Evolutionary conservation across 2,329 filamentous ascomycete species (phyloP).

Genomic region (Knoxdaviesia proteae): DNA sequence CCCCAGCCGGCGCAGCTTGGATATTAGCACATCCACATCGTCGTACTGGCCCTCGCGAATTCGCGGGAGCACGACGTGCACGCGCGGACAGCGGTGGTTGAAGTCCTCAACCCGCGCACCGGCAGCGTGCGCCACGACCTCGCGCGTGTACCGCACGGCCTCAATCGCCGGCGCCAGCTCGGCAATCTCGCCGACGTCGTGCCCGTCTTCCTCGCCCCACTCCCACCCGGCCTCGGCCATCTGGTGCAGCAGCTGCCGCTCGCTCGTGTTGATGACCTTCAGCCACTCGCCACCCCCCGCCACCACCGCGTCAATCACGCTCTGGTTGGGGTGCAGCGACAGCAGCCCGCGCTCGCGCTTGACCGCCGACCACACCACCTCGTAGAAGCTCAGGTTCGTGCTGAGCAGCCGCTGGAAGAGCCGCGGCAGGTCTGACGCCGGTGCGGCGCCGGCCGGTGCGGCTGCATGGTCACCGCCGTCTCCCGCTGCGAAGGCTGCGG

Average conservation of each 20-base stretch:
- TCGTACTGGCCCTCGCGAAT: conserved; percentile 10
- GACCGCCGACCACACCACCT: conserved; percentile 1
- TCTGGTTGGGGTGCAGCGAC: not conserved
- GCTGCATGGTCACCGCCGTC: too few relatives aligned
- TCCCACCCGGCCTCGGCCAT: conserved; percentile 20
- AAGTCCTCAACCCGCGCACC: conserved; percentile 11
- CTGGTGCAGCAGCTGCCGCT: conserved; percentile 15
- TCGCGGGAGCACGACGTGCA: conserved; percentile 15
- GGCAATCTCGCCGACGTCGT: conserved; percentile 14
- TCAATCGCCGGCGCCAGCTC: conserved; percentile 10
- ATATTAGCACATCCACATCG: conserved; percentile 13
- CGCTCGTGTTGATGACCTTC: conserved; percentile 11
- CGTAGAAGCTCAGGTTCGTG: conserved; percentile 3
- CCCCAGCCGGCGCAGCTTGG: conserved; percentile 9
- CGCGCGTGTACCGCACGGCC: conserved; percentile 10
- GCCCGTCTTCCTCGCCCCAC: conserved; percentile 15
- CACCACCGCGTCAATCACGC: conserved; percentile 9
- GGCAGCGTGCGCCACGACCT: conserved; percentile 16
- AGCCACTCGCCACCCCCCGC: conserved; percentile 15
- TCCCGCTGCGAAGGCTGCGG: too few relatives aligned
- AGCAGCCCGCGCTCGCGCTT: conserved; percentile 2
- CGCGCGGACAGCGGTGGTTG: conserved; percentile 15
- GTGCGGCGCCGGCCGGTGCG: too few relatives aligned
- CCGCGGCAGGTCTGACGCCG: too few relatives aligned
- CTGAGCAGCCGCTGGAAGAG: conserved; percentile 1